A percentile compares a stretch with the other conserved stretches of the same genome.
Evolutionary conservation across 306 rosid genomes (phyloP).

Genomic region (Sophora flavescens): DNA sequence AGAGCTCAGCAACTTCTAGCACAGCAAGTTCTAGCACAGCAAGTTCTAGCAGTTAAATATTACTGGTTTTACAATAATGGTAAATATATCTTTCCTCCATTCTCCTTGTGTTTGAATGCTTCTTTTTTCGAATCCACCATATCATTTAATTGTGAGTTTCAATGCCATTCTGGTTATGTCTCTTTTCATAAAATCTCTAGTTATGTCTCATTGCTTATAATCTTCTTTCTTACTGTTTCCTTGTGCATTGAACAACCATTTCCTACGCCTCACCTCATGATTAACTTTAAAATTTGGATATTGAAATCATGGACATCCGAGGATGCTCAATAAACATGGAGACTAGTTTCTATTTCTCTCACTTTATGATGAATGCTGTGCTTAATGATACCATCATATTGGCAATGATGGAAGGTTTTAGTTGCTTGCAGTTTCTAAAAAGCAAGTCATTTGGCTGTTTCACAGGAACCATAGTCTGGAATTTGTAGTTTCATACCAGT

Average conservation of each 20-base stretch:
- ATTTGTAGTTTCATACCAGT: not conserved
- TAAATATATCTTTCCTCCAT: conserved; percentile 6
- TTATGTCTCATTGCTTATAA: not conserved
- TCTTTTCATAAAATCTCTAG: not conserved
- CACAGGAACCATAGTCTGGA: conserved; percentile 29
- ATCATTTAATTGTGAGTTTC: not conserved
- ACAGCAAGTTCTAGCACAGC: too few species aligned
- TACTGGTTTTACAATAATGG: conserved; percentile 16
- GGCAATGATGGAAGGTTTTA: conserved; percentile 34
- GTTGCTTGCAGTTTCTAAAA: conserved; percentile 37
- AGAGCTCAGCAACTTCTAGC: too few species aligned
- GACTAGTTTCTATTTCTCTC: not conserved
- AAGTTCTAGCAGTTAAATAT: too few species aligned
- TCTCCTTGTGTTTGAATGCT: not conserved
- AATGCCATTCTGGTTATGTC: not conserved
- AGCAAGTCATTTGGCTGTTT: conserved; percentile 53
- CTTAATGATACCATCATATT: not conserved
- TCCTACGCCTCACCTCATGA: conserved; percentile 22
- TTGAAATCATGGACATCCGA: conserved; percentile 20
- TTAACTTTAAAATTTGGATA: conserved; percentile 20
- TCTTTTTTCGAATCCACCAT: not conserved
- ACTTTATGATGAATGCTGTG: conserved; percentile 15
- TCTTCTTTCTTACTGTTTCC: conserved; percentile 1
- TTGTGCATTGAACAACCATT: conserved; percentile 29
- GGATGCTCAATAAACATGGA: conserved; percentile 31